Base-by-base conservation (phyloP, 2,329 filamentous ascomycete species). In the Cordyceps javanica region DNA sequence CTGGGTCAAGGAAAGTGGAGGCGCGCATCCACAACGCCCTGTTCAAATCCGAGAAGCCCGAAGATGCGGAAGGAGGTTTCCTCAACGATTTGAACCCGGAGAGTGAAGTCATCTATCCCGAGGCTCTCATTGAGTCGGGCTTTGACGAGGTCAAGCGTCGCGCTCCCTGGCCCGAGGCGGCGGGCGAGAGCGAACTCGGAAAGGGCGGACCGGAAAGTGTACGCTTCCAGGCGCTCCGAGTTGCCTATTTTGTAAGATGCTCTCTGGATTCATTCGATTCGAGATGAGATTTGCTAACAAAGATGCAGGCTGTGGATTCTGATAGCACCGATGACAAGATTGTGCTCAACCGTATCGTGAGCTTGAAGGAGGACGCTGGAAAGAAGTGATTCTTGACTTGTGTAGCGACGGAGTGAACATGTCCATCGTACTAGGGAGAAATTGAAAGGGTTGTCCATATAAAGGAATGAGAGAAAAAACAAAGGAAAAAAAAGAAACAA, bases 331-430 rank as follows among this genome's bases (percentile, higher is more conserved):
- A 84, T 32, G 89, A 90, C n/a, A 90, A 87, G 71, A 78, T 96
- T 62, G 83, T 97, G 49, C 75, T 97, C 30, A 97, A 97, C 75
- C 82, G 91, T 53, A 97, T 97, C 67, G 92, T 97, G 23, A 90
- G 88, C 49, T 73, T 97, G 67, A 96, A 96, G 77, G 92, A 96
- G 73, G 90, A 95, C 68, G 76, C 82, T n/a, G 85, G 85, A 57
- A 91, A 91, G 79, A 63, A 59, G 34, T 55, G 30, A 58, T 50
- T 16, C n/a, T n/a, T n/a, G n/a, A n/a, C n/a, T n/a, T n/a, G n/a
- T 51, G 21, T 23, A 32, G 36, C 23, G 11, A 30, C 16, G 38
- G 9, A n/a, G 7, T 34, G 38, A 11, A 5, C 3, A 44, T 28
- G 14, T 16, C 5, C 11, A 23, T 11, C 26, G 23, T 21, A 28